These are phyloP conservation scores for Skeletonema menzelii DNA, from an alignment of 108 stramenopile species.

Conservation along the genomic window DNA sequence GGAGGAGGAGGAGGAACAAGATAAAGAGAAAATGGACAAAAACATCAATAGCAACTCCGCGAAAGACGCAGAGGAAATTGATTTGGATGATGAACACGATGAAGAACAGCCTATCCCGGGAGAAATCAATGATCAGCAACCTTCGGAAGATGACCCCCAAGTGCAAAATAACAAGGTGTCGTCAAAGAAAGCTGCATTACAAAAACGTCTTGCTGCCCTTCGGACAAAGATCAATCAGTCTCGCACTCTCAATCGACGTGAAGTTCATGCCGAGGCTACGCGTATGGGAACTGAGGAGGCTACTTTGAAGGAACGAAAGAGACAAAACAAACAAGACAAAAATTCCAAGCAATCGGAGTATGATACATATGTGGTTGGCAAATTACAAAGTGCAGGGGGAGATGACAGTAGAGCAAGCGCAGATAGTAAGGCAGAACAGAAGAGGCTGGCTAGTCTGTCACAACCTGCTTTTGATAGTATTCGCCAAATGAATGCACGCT, in stretches of 20 bases:
- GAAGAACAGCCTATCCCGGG: slow-evolving; percentile 4
- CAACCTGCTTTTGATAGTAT: slow-evolving; percentile 42
- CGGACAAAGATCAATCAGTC: slow-evolving; percentile 90
- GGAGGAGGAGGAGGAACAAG: slow-evolving; percentile 21
- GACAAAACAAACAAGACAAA: slow-evolving; percentile 55
- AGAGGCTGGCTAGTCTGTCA: slow-evolving; percentile 40
- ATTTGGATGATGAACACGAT: slow-evolving; percentile 20
- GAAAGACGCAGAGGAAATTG: slow-evolving; percentile 39
- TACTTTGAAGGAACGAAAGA: slow-evolving; percentile 55
- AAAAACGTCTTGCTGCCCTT: slow-evolving; percentile 69
- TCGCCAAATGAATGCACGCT: slow-evolving; percentile 35
- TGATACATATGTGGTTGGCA: slow-evolving; percentile 42
- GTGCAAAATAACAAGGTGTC: slow-evolving; percentile 8
- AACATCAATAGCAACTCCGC: slow-evolving; percentile 13
- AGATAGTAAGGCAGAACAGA: slow-evolving; percentile 32
- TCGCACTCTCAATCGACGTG: slow-evolving; percentile 78
- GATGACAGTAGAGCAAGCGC: background rate
- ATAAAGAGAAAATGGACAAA: slow-evolving; percentile 21
- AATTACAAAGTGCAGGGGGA: slow-evolving; percentile 17
- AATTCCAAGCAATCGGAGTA: slow-evolving; percentile 55
- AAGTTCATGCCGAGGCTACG: slow-evolving; percentile 76
- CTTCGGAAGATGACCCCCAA: background rate
- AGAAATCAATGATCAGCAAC: slow-evolving; percentile 27
- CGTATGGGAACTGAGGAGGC: slow-evolving; percentile 75
- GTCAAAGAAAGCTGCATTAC: slow-evolving; percentile 56